phyloP scores from a whole-genome alignment of 192 early-diverging fungal species.

The Podila clonocystis region DNA sequence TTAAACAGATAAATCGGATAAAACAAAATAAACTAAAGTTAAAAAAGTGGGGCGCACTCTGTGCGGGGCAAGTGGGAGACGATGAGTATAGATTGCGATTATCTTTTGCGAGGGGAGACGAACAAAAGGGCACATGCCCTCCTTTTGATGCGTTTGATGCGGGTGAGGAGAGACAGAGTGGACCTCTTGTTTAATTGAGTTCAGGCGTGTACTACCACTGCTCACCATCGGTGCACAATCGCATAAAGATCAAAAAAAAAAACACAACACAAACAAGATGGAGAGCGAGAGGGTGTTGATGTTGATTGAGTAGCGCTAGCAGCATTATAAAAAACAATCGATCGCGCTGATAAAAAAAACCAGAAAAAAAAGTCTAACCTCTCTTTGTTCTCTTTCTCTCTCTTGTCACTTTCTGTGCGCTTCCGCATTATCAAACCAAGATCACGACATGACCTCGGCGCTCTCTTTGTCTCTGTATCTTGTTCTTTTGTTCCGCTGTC shows the following conservation, averaged over 20 bases:
- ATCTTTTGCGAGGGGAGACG: background rate
- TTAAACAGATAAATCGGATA: background rate
- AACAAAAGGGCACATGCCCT: too few relatives aligned
- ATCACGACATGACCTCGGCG: too few relatives aligned
- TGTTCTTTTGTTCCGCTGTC: too few relatives aligned
- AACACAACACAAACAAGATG: background rate
- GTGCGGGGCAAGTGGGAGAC: background rate
- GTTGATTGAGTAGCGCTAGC: too few relatives aligned
- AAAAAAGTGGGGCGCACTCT: background rate
- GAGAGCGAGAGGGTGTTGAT: too few relatives aligned
- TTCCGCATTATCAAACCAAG: too few relatives aligned
- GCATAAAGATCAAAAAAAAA: background rate
- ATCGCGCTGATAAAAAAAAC: background rate
- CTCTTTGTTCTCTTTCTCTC: background rate
- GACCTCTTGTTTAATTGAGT: background rate
- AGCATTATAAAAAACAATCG: too few relatives aligned
- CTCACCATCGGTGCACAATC: constrained; percentile 4
- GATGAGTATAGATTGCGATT: constrained; percentile 2
- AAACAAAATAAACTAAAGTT: background rate
- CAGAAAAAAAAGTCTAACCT: background rate
- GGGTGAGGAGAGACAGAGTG: background rate
- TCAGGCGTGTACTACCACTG: background rate
- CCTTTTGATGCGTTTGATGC: background rate
- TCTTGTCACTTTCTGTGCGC: background rate
- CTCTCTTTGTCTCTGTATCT: too few relatives aligned